phyloP scores from a whole-genome alignment of 192 early-diverging fungal genomes.

The Rhizoclosmatium globosum region DNA sequence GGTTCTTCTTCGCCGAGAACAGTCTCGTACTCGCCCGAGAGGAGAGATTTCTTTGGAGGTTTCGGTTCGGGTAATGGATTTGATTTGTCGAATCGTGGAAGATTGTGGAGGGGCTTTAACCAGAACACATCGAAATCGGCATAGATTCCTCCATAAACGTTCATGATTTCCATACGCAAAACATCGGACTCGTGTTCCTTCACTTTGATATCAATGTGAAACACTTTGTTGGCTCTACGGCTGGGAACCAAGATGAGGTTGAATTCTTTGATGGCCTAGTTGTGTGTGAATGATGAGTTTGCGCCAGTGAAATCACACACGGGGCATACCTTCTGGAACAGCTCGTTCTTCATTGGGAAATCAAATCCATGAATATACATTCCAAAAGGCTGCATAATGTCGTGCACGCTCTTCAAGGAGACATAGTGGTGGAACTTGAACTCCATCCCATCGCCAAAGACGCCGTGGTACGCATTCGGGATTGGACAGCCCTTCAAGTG shows the following conservation, averaged over 20 bases:
- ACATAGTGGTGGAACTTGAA: constrained; percentile 41
- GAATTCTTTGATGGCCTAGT: constrained; percentile 34
- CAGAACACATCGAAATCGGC: constrained; percentile 62
- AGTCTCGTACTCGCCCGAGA: constrained; percentile 37
- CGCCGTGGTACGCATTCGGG: constrained; percentile 24
- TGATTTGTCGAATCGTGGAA: background rate
- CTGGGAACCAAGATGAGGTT: constrained; percentile 16
- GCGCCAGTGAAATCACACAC: background rate
- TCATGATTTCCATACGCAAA: constrained; percentile 51
- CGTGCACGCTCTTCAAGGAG: constrained; percentile 7
- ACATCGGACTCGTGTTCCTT: constrained; percentile 56
- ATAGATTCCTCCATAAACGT: constrained; percentile 63
- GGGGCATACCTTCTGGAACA: constrained; percentile 18
- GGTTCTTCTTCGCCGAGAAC: constrained; percentile 59
- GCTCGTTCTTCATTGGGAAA: constrained; percentile 25
- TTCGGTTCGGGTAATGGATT: background rate
- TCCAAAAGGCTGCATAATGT: constrained; percentile 29
- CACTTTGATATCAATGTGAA: constrained; percentile 2
- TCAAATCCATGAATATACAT: constrained; percentile 35
- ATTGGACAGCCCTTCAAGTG: constrained; percentile 9
- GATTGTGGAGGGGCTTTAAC: constrained; percentile 51
- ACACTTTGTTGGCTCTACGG: background rate
- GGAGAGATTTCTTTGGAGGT: background rate
- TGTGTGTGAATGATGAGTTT: too few relatives aligned
- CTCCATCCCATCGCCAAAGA: constrained; percentile 5